Conservation (phyloP, 257 asterid genomes). For the Fraxinus excelsior region DNA sequence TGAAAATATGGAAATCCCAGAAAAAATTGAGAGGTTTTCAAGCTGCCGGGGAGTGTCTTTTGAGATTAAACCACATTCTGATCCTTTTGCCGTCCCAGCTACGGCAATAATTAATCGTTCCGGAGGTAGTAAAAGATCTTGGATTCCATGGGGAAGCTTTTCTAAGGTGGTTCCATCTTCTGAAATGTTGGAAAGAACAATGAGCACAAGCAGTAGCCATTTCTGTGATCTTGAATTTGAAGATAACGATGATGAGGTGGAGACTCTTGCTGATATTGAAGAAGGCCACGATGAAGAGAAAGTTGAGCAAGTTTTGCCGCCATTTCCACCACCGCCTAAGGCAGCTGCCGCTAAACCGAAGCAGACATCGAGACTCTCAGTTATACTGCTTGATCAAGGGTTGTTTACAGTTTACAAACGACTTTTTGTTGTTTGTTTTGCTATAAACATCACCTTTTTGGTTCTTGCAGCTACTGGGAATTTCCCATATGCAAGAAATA, state of each 20-base stretch:
- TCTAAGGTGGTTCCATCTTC: slow-evolving; percentile 43
- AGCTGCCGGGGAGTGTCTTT: slow-evolving; percentile 83
- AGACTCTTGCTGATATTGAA: slow-evolving; percentile 42
- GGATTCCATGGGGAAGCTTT: slow-evolving; percentile 54
- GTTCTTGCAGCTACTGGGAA: slow-evolving; percentile 54
- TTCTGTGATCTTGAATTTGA: slow-evolving; percentile 61
- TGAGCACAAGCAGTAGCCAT: slow-evolving; percentile 71
- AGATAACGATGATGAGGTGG: slow-evolving; percentile 16
- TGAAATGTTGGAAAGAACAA: slow-evolving; percentile 41
- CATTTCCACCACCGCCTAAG: slow-evolving; percentile 23
- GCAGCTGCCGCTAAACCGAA: slow-evolving; percentile 10
- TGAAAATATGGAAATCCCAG: slow-evolving; percentile 36
- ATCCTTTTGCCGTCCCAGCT: slow-evolving; percentile 42
- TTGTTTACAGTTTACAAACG: slow-evolving; percentile 75
- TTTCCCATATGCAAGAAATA: slow-evolving; percentile 48
- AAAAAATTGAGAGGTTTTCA: slow-evolving; percentile 46
- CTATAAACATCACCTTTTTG: slow-evolving; percentile 40
- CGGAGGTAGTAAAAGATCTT: slow-evolving; percentile 26
- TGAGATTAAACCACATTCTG: slow-evolving; percentile 63
- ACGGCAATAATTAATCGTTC: background rate
- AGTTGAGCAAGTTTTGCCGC: background rate
- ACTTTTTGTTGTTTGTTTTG: slow-evolving; percentile 51
- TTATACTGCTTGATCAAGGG: slow-evolving; percentile 77
- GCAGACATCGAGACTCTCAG: slow-evolving; percentile 43
- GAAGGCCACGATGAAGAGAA: slow-evolving; percentile 42